A percentile compares a stretch with the other conserved stretches of the same genome.
Conservation (phyloP, 1,139 yeast genomes). For the Lodderomyces metapsilosis region DNA sequence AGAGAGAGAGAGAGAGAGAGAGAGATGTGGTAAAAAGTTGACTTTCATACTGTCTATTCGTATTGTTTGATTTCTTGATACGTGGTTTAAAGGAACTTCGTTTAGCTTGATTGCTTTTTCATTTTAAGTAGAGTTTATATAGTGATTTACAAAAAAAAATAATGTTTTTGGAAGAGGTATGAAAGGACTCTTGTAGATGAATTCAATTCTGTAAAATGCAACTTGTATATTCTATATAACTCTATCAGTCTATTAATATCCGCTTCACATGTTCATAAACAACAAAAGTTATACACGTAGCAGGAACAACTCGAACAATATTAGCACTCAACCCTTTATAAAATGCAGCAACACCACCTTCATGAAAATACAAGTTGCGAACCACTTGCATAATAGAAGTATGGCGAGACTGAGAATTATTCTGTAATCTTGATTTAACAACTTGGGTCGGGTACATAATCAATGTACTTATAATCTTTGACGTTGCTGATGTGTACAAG, state of each 20-base stretch:
- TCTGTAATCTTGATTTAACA: constrained; percentile 74
- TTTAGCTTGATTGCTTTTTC: no score
- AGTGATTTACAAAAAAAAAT: no score
- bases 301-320: constrained; percentile 64
- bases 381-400: constrained; percentile 19
- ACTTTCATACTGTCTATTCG: no score
- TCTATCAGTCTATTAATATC: constrained; percentile 1
- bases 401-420: constrained; percentile 14
- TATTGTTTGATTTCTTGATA: not conserved
- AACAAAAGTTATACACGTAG: constrained; percentile 69
- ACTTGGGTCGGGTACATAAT: constrained; percentile 85
- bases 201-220: no score
- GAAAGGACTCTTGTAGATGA: no score
- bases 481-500: constrained; percentile 60
- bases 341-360: constrained; percentile 59
- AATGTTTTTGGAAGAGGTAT: no score
- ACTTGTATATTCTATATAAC: no score
- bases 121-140: no score
- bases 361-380: constrained; percentile 28
- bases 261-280: constrained; percentile 53
- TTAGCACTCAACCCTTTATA: constrained; percentile 74
- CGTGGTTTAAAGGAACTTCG: no score
- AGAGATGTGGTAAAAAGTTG: no score
- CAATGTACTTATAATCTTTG: constrained; percentile 69
- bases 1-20: no score